Evolutionary conservation across 2,329 filamentous ascomycete species (phyloP), one percentile per base, ranked within the genome.

Genomic region (Nothophaeocryptopus gaeumannii): DNA sequence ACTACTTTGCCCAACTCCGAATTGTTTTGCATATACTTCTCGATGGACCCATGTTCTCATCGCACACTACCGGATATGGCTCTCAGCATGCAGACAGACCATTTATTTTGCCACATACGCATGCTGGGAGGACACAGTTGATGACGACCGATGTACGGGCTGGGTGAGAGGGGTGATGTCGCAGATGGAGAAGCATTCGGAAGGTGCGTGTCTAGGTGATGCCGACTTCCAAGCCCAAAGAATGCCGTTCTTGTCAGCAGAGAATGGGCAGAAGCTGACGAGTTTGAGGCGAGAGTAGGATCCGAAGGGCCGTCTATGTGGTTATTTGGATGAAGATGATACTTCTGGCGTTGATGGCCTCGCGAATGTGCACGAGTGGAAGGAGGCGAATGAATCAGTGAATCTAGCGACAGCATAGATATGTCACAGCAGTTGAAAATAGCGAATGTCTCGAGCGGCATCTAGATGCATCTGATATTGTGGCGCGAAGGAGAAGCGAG

Each of bases 101-200:
- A 81, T 60, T 60, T 81, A 81, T 61, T 75, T 81, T 58, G 76
- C 78, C 1, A 46, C 78, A 2, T 81, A 81, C 55, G 69, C 74
- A 0, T 64, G 79, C 2, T 81, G 76, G 73, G 72, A 78, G 41
- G 64, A 76, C 16, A 66, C 62, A 13, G 52, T 59, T 2, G 76
- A 80, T 34, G 78, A 80, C 51, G 61, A 58, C 0, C 53, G 56
- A n/a, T 77, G 72, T 58, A 63, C 64, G 29, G 53, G 36, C 1
- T 81, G 78, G 78, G 69, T 78, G 1, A 59, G 60, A n/a, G 54
- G 67, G 16, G 58, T 62, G 7, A 67, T 65, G 53, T 51, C 54
- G 26, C 45, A n/a, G n/a, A 59, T 78, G 1, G 71, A 75, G 56
- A 56, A 54, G 20, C 63, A 74, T 37, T 68, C 69, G 4, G 72